Evolutionary conservation across 148 eudicot genomes (phyloP).

Genomic region (Chenopodium suecicum): DNA sequence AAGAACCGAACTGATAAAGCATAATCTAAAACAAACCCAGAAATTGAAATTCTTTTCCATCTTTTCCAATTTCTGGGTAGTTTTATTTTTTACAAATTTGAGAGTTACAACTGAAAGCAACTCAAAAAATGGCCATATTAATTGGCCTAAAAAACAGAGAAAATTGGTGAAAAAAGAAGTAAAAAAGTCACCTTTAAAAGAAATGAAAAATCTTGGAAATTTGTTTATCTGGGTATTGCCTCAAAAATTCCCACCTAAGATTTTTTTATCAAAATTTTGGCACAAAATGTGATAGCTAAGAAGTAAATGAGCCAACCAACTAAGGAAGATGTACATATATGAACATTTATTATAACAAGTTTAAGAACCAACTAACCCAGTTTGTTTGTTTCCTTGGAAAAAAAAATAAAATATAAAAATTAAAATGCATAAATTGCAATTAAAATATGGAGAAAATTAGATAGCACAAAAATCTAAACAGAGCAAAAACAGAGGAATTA

Average conservation of each 20-base stretch:
- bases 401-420: not conserved
- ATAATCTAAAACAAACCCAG: slow-evolving; percentile 31
- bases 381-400: not conserved
- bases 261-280: not conserved
- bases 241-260: slow-evolving; percentile 6
- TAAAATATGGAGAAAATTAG: not conserved
- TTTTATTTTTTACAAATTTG: not conserved
- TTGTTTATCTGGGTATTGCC: slow-evolving; percentile 4
- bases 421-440: not conserved
- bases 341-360: slow-evolving; percentile 11
- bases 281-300: not conserved
- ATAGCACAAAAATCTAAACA: slow-evolving; percentile 9
- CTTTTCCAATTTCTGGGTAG: slow-evolving; percentile 26
- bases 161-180: not conserved
- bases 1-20: slow-evolving; percentile 28
- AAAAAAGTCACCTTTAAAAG: slow-evolving; percentile 10
- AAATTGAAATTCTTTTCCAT: slow-evolving; percentile 30
- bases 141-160: slow-evolving; percentile 8
- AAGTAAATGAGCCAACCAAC: slow-evolving; percentile 23
- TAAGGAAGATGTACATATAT: not conserved
- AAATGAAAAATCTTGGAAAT: not conserved
- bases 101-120: not conserved
- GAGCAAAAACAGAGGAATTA: slow-evolving; percentile 14
- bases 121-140: slow-evolving; percentile 11
- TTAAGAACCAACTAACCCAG: not conserved